Base-by-base conservation (phyloP, 148 eudicot species). In the Amaranthus hypochondriacus region DNA sequence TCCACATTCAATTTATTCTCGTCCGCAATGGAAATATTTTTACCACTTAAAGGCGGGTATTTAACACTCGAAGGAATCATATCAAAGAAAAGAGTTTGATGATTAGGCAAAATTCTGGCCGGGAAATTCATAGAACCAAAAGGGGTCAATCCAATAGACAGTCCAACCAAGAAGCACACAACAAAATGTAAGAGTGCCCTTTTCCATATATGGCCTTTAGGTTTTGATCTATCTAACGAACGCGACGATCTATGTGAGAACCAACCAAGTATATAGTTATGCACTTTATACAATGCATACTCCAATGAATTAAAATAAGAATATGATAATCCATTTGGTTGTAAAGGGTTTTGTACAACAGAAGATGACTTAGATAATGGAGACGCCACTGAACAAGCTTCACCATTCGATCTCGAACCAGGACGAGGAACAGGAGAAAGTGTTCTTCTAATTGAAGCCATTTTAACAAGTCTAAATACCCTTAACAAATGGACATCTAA, bases 361-460 rank as follows among this genome's bases (percentile, higher is more conserved):
- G 92, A 88, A 46, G 97, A 85, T 51, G 91, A 81, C 70, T 83
- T 88, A 7, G 97, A 92, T 56, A 92, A 58, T 3, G 97, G 95
- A n/a, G 97, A 92, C 52, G 91, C 84, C 77, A 85, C 87, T 7
- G 81, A 81, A 81, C 82, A 76, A 13, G 87, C 85, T 75, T 92
- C 95, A 48, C 90, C 95, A 78, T 78, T 84, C 46, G 69, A 71
- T 66, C 78, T 66, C 48, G 76, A 71, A 68, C 89, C 90, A 0
- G 90, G 86, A 42, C 89, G 78, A 71, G 97, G 90, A 68, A 92
- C 87, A 0, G 97, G 97, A 61, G 97, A 89, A 75, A 85, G 81
- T 76, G 90, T 83, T 82, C 95, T 88, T 75, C 95, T 83, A 75
- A 92, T 80, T 14, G 97, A 85, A 76, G 95, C 89, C 97, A 92